Percentiles rank a stretch among this genome's conserved stretches.
Conservation (phyloP, 768 basidiomycete genomes). For the Suillus tomentosus region DNA sequence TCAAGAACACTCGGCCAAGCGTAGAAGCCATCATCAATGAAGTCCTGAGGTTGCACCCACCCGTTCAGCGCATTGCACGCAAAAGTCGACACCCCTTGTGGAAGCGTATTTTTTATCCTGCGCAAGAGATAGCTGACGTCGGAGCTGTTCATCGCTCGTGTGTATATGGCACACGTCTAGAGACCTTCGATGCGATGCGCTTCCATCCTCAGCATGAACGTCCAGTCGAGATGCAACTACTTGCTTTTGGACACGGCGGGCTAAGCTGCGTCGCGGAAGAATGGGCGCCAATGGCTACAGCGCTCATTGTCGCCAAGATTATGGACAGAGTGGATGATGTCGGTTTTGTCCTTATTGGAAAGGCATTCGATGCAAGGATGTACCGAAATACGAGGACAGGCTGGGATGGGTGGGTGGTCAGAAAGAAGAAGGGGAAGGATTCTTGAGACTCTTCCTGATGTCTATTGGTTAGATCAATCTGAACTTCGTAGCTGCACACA, state of each 20-base stretch:
- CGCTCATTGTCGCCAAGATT: conserved; percentile 45
- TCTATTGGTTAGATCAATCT: background rate
- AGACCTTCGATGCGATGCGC: conserved; percentile 46
- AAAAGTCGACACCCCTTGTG: conserved; percentile 15
- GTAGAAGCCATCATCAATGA: conserved; percentile 31
- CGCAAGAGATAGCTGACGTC: conserved; percentile 27
- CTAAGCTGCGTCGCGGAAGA: conserved; percentile 42
- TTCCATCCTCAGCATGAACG: conserved; percentile 32
- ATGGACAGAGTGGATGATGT: conserved; percentile 37
- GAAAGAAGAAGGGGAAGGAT: background rate
- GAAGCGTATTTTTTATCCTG: conserved; percentile 17
- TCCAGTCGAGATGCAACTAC: conserved; percentile 23
- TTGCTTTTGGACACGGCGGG: conserved; percentile 48
- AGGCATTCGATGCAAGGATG: background rate
- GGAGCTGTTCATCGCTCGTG: conserved; percentile 17
- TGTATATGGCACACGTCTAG: conserved; percentile 36
- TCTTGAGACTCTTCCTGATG: background rate
- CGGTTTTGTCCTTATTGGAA: conserved; percentile 24
- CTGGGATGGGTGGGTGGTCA: conserved; percentile 47
- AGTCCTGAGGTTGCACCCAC: conserved; percentile 32
- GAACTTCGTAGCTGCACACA: background rate
- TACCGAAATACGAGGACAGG: conserved; percentile 38
- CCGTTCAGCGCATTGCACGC: conserved; percentile 19
- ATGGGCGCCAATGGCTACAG: conserved; percentile 57
- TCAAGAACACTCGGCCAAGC: conserved; percentile 18